Percentiles rank a stretch among this genome's conserved stretches.
These are phyloP conservation scores for Aleurites moluccanus DNA, from an alignment of 441 rosid species.

Conservation along the genomic window DNA sequence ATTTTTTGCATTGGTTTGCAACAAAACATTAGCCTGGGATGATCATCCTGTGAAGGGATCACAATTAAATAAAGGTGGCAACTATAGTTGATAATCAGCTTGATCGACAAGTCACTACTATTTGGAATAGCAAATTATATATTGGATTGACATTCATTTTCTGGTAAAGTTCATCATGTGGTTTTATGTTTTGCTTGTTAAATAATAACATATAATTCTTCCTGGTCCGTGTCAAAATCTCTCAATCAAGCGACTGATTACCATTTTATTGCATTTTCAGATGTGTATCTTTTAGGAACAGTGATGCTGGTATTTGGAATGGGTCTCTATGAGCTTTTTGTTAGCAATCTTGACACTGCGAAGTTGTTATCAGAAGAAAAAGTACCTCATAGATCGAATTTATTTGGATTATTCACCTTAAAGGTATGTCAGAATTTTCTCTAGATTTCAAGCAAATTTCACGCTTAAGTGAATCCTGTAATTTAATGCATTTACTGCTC, in stretches of 20 bases:
- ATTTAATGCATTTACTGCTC: neutral
- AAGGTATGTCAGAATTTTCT: conserved; percentile 46
- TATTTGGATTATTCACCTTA: conserved; percentile 78
- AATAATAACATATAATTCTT: neutral
- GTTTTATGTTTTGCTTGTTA: neutral
- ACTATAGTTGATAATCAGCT: neutral
- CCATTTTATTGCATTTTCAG: conserved; percentile 32
- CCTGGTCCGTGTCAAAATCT: neutral
- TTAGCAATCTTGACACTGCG: conserved; percentile 70
- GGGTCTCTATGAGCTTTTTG: conserved; percentile 91
- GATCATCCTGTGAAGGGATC: neutral
- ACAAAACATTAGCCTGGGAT: neutral
- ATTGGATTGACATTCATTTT: neutral
- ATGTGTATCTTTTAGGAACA: conserved; percentile 89
- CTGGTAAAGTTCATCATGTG: neutral
- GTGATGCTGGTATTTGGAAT: conserved; percentile 97
- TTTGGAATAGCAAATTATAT: neutral
- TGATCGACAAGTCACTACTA: neutral
- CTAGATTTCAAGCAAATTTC: neutral
- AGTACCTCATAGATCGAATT: conserved; percentile 50
- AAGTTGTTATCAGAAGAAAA: conserved; percentile 41
- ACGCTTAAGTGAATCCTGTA: neutral
- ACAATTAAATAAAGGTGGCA: neutral
- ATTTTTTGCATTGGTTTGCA: neutral
- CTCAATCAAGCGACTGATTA: neutral